A percentile compares a stretch with the other conserved stretches of the same genome.
phyloP scores from a whole-genome alignment of 371 early-diverging fungal genomes.

The Coemansia sp. region DNA sequence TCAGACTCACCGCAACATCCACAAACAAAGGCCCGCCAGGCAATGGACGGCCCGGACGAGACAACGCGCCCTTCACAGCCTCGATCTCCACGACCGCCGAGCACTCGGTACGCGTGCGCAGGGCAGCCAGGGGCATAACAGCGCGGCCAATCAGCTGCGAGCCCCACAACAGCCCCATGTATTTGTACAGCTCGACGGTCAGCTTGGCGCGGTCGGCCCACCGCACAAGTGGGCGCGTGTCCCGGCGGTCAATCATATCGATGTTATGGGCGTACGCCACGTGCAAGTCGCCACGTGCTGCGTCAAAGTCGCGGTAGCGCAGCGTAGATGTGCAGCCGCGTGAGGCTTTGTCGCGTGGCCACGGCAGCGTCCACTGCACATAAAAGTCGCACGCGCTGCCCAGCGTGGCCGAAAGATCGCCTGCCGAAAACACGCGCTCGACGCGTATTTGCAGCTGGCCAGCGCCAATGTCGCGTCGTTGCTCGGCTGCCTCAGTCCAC shows the following conservation, averaged over 20 bases:
- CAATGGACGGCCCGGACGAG: constrained; percentile 27
- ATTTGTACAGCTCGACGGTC: constrained; percentile 41
- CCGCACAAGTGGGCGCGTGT: constrained; percentile 30
- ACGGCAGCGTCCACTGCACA: constrained; percentile 34
- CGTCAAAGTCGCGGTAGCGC: constrained; percentile 30
- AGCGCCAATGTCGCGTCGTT: constrained; percentile 38
- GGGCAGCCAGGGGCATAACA: constrained; percentile 32
- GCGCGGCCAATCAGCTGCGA: constrained; percentile 45
- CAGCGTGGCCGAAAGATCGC: constrained; percentile 38
- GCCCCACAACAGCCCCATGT: constrained; percentile 47
- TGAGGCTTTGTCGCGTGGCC: constrained; percentile 33
- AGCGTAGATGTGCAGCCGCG: constrained; percentile 35
- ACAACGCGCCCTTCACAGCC: constrained; percentile 12
- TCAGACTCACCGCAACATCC: constrained; percentile 33
- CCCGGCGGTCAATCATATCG: constrained; percentile 30
- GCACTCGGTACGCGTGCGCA: constrained; percentile 37
- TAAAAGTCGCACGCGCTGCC: constrained; percentile 25
- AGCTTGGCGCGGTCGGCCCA: constrained; percentile 46
- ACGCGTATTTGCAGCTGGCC: constrained; percentile 37
- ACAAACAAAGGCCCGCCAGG: constrained; percentile 34
- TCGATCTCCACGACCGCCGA: constrained; percentile 29
- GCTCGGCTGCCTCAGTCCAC: constrained; percentile 34
- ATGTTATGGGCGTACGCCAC: constrained; percentile 19
- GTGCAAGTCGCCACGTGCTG: constrained; percentile 16
- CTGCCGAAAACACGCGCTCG: constrained; percentile 30